These are phyloP conservation scores for Candida broadrunensis DNA, from an alignment of 805 yeast species.

Conservation along the genomic window DNA sequence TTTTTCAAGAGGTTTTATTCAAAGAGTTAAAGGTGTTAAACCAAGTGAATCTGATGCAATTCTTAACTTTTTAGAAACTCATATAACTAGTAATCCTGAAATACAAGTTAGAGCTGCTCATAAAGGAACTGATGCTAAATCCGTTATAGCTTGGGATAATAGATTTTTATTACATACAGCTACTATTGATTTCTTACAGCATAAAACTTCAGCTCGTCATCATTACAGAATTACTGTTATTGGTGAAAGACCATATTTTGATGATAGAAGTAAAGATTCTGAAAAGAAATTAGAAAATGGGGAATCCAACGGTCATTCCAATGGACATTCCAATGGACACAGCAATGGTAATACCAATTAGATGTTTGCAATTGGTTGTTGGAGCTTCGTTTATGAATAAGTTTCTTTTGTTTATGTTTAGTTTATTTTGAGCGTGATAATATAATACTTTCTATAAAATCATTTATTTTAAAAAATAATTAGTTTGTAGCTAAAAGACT, in stretches of 20 bases:
- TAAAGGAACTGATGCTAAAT: slow-evolving; percentile 18
- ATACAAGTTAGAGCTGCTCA: slow-evolving; percentile 23
- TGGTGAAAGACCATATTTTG: slow-evolving; percentile 23
- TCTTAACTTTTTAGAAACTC: slow-evolving; percentile 19
- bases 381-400: too few relatives aligned
- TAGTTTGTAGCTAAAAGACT: too few relatives aligned
- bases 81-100: slow-evolving; percentile 19
- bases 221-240: slow-evolving; percentile 22
- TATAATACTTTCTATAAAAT: too few relatives aligned
- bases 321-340: slow-evolving; percentile 8
- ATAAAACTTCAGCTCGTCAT: slow-evolving; percentile 20
- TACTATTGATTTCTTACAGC: slow-evolving; percentile 19
- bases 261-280: neutral
- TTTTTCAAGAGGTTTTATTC: slow-evolving; percentile 18
- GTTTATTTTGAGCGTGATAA: too few relatives aligned
- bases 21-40: slow-evolving; percentile 21
- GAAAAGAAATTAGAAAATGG: neutral
- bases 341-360: too few relatives aligned
- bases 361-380: too few relatives aligned
- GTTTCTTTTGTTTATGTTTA: too few relatives aligned
- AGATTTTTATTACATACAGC: slow-evolving; percentile 20
- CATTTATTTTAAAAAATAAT: too few relatives aligned
- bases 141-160: slow-evolving; percentile 27
- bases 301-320: neutral
- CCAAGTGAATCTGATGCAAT: slow-evolving; percentile 17